Evolutionary conservation across 257 asterid genomes (phyloP).

Genomic region (Solanum pinnatisectum): DNA sequence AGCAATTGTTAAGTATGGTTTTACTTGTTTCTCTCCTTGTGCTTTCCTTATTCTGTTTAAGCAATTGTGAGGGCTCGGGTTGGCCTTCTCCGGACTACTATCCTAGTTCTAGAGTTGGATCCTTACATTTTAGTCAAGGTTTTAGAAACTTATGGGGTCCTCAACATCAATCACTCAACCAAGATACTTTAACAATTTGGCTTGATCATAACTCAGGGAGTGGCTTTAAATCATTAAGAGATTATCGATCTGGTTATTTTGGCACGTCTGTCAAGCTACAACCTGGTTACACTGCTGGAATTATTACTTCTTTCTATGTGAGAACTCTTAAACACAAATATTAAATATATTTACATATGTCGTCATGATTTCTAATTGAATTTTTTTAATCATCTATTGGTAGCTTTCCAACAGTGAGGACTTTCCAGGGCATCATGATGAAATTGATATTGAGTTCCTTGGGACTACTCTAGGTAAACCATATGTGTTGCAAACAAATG

Average conservation of each 20-base stretch:
- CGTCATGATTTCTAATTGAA: not conserved
- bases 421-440: slow-evolving; percentile 86
- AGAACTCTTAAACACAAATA: not conserved
- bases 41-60: not conserved
- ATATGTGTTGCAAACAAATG: slow-evolving; percentile 79
- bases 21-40: slow-evolving; percentile 9
- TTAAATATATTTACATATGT: no score
- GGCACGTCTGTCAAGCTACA: slow-evolving; percentile 87
- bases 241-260: slow-evolving; percentile 82
- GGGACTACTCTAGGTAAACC: slow-evolving; percentile 91
- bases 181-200: slow-evolving; percentile 66
- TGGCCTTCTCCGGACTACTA: slow-evolving; percentile 73
- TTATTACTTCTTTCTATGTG: slow-evolving; percentile 85
- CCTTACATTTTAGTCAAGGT: slow-evolving; percentile 48
- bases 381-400: no score
- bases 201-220: slow-evolving; percentile 78
- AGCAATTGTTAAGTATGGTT: not conserved
- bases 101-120: slow-evolving; percentile 53
- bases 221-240: slow-evolving; percentile 86
- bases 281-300: slow-evolving; percentile 88
- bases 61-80: slow-evolving; percentile 38
- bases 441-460: slow-evolving; percentile 83
- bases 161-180: slow-evolving; percentile 42
- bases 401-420: slow-evolving; percentile 76
- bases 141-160: slow-evolving; percentile 76